These are phyloP conservation scores for Eutypella sp. DNA, from an alignment of 2,329 filamentous ascomycete species.

Conservation along the genomic window DNA sequence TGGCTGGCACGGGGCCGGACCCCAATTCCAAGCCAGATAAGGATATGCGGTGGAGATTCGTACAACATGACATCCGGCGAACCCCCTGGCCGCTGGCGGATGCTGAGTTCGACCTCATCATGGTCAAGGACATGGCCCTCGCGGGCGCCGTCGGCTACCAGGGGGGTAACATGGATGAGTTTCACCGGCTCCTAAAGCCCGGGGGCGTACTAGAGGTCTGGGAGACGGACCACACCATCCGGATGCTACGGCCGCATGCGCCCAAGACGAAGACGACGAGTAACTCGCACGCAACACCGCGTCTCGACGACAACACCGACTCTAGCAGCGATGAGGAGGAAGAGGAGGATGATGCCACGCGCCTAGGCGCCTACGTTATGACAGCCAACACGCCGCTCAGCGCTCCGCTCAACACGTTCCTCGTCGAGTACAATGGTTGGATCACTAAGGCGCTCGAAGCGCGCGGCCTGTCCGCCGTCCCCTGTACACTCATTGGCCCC, in stretches of 20 bases:
- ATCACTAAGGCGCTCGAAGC: constrained; percentile 68
- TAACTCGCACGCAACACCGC: constrained; percentile 14
- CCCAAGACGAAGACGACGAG: constrained; percentile 35
- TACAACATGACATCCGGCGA: constrained; percentile 78
- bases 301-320: constrained; percentile 23
- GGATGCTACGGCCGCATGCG: constrained; percentile 76
- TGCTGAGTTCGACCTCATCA: constrained; percentile 79
- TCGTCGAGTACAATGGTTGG: constrained; percentile 82
- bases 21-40: constrained; percentile 50
- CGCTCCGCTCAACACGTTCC: constrained; percentile 72
- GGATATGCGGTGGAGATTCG: constrained; percentile 82
- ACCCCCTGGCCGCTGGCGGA: constrained; percentile 73
- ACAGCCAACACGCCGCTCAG: constrained; percentile 79
- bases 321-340: constrained; percentile 37
- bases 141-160: constrained; percentile 56
- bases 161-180: constrained; percentile 60
- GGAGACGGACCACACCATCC: constrained; percentile 81
- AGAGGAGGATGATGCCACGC: constrained; percentile 58
- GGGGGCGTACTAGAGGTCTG: constrained; percentile 82
- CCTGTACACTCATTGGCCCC: constrained; percentile 74
- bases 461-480: constrained; percentile 65
- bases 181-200: constrained; percentile 68
- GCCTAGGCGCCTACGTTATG: constrained; percentile 76
- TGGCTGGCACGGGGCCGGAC: constrained; percentile 46
- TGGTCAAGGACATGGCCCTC: constrained; percentile 78